phyloP scores from a whole-genome alignment of 2,329 filamentous ascomycete species.

The Penicillium sp. region DNA sequence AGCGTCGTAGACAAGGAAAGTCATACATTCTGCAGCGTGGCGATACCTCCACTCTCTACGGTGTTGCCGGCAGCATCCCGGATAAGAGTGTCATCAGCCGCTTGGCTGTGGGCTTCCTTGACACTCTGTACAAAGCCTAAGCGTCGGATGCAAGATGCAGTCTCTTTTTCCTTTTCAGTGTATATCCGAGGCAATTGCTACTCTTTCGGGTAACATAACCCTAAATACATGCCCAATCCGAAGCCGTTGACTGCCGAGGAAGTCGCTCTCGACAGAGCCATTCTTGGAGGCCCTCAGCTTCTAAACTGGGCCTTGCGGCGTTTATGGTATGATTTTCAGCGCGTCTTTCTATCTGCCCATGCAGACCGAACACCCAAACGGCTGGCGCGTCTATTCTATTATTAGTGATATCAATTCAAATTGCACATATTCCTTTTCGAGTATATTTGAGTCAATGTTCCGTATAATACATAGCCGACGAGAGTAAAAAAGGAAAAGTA shows the following conservation, averaged over 20 bases:
- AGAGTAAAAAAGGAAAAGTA: neutral
- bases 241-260: neutral
- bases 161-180: conserved; percentile 7
- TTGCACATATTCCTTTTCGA: conserved; percentile 21
- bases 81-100: conserved; percentile 95
- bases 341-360: neutral
- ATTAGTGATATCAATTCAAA: conserved; percentile 12
- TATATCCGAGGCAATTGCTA: conserved; percentile 4
- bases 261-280: neutral
- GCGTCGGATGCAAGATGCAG: neutral
- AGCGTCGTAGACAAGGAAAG: conserved; percentile 63
- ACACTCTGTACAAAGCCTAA: conserved; percentile 86
- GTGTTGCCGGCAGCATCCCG: conserved; percentile 89
- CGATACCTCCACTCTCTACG: conserved; percentile 86
- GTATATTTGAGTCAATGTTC: conserved; percentile 7
- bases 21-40: conserved; percentile 52
- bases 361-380: conserved; percentile 5
- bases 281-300: neutral
- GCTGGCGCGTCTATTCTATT: conserved; percentile 13
- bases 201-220: neutral
- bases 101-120: conserved; percentile 85
- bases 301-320: conserved; percentile 3
- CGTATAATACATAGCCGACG: conserved; percentile 15
- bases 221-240: neutral
- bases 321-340: conserved; percentile 11